Evolutionary conservation across 257 asterid species (phyloP).

Genomic region (Haberlea rhodopensis): DNA sequence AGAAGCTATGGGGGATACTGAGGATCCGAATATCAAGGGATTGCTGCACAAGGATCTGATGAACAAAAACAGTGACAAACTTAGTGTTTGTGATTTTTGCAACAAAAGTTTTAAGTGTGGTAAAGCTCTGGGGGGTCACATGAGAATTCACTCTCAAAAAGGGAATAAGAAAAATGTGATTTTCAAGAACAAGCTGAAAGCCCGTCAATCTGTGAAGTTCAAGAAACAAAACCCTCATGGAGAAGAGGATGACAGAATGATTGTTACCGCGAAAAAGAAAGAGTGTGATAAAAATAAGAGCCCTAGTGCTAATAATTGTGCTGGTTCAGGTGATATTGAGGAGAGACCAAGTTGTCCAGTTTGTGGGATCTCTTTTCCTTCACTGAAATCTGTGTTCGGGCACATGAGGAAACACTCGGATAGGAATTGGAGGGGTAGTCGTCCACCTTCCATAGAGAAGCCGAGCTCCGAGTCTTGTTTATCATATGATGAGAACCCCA

Average conservation of each 20-base stretch:
- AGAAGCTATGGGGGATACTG: background rate
- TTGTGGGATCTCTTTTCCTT: constrained; percentile 46
- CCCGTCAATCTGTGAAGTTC: background rate
- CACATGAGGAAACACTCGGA: constrained; percentile 69
- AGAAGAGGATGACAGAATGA: background rate
- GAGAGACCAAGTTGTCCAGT: constrained; percentile 30
- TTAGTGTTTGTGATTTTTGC: constrained; percentile 52
- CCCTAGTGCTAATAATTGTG: background rate
- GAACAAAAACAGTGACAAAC: background rate
- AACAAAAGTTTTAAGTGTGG: constrained; percentile 51
- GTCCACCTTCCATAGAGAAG: constrained; percentile 35
- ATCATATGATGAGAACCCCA: constrained; percentile 22
- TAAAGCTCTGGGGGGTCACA: constrained; percentile 85
- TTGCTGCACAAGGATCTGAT: constrained; percentile 4
- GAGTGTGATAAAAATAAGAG: background rate
- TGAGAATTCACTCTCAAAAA: constrained; percentile 56
- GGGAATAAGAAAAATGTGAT: constrained; percentile 19
- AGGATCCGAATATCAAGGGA: background rate
- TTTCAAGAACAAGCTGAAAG: constrained; percentile 22
- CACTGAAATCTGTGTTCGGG: constrained; percentile 54
- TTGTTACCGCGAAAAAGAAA: constrained; percentile 12
- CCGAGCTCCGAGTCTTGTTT: constrained; percentile 21
- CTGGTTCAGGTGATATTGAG: background rate
- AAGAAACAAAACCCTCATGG: constrained; percentile 24
- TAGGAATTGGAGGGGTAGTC: constrained; percentile 57